A percentile compares a stretch with the other conserved stretches of the same genome.
Conservation (phyloP, 192 early-diverging fungal species). For the Coemansia furcata region DNA sequence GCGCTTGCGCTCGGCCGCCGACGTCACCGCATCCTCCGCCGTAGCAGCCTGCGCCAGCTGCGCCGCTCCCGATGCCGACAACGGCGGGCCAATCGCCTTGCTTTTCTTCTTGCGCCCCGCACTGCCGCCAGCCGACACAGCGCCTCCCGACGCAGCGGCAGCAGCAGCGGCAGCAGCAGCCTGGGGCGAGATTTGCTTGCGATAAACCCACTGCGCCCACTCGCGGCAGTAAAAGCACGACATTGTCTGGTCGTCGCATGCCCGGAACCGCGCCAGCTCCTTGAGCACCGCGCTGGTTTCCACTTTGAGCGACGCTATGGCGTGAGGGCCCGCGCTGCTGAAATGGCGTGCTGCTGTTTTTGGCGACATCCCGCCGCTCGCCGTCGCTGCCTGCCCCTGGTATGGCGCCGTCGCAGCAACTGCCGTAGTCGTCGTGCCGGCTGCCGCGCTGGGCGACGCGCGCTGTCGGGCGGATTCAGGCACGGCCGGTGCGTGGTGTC, state of each 20-base stretch:
- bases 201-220: conserved; percentile 77
- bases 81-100: not conserved
- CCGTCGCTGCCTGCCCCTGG: not conserved
- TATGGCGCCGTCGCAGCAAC: conserved; percentile 3
- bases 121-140: not conserved
- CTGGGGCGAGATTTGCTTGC: conserved; percentile 56
- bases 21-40: not conserved
- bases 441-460: conserved; percentile 12
- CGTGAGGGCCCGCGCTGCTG: conserved; percentile 26
- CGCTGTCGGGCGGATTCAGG: not conserved
- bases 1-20: conserved; percentile 35
- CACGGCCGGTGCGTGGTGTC: not conserved
- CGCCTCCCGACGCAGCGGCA: not conserved
- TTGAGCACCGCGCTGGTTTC: conserved; percentile 64
- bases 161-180: not conserved
- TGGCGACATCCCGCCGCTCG: conserved; percentile 13
- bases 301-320: conserved; percentile 60
- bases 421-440: not conserved
- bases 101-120: conserved; percentile 37
- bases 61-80: conserved; percentile 1
- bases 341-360: conserved; percentile 20
- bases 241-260: conserved; percentile 67
- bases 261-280: conserved; percentile 66
- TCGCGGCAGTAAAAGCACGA: conserved; percentile 76
- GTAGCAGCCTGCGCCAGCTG: not conserved